phyloP scores from a whole-genome alignment of 2,329 filamentous ascomycete genomes.

The Paracorniculantispora psalliotae region DNA sequence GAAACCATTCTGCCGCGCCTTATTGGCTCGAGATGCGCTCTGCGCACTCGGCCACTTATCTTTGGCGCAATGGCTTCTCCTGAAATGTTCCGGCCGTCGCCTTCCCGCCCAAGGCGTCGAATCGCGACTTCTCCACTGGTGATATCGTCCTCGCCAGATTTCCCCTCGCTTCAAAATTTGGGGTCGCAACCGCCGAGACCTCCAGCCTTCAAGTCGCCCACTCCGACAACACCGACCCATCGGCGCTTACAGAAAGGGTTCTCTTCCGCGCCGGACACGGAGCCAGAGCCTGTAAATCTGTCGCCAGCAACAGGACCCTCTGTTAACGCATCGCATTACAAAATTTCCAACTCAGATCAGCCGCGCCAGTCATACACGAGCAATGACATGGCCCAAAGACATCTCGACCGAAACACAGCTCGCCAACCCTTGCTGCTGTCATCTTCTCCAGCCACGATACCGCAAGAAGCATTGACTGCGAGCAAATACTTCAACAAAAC shows the following conservation, averaged over 20 bases:
- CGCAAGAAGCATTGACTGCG: not conserved
- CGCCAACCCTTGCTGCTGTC: not conserved
- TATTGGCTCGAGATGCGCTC: slow-evolving; percentile 37
- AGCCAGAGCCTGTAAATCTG: not conserved
- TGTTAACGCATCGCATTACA: slow-evolving; percentile 7
- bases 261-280: not conserved
- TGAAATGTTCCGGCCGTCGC: slow-evolving; percentile 28
- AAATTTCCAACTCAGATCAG: not conserved
- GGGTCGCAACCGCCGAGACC: slow-evolving; percentile 28
- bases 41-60: slow-evolving; percentile 35
- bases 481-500: not conserved
- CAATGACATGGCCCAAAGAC: not conserved
- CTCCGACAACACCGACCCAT: not conserved
- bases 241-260: not conserved
- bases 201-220: slow-evolving; percentile 2
- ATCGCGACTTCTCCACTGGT: slow-evolving; percentile 30
- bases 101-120: slow-evolving; percentile 23
- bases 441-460: not conserved
- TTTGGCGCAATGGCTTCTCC: slow-evolving; percentile 29
- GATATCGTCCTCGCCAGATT: slow-evolving; percentile 48
- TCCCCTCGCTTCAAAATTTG: slow-evolving; percentile 49
- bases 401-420: not conserved
- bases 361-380: not conserved
- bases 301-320: not conserved
- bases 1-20: slow-evolving; percentile 13